A percentile compares a stretch with the other conserved stretches of the same genome.
Conservation (phyloP, 78 protist genomes). For the Paratrimastix pyriformis region DNA sequence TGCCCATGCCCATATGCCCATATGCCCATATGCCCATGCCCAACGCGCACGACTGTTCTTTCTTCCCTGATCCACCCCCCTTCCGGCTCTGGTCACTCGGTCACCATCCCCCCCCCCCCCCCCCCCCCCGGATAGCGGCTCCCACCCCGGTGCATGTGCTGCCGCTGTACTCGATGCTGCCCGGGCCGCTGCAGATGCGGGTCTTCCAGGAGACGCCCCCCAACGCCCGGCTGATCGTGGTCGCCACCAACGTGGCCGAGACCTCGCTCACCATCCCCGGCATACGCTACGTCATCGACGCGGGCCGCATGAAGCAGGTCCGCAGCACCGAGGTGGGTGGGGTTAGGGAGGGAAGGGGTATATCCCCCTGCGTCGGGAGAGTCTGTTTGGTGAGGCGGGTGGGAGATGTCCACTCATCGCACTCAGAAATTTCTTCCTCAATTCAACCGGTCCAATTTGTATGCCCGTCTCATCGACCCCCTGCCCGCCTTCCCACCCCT, state of each 20-base stretch:
- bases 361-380: background rate
- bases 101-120: background rate
- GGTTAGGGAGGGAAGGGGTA: background rate
- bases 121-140: background rate
- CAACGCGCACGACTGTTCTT: too few species aligned
- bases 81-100: background rate
- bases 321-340: background rate
- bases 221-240: constrained; percentile 74
- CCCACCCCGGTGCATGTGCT: constrained; percentile 53
- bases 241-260: constrained; percentile 98
- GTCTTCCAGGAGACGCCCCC: constrained; percentile 40
- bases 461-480: background rate
- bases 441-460: background rate
- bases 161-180: constrained; percentile 82
- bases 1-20: too few species aligned
- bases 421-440: background rate
- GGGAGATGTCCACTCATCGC: too few species aligned
- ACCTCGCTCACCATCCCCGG: constrained; percentile 95
- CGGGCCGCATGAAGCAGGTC: constrained; percentile 57
- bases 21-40: too few species aligned
- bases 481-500: background rate
- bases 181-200: constrained; percentile 66
- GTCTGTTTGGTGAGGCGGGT: background rate
- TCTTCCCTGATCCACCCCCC: background rate
- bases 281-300: constrained; percentile 68